Conservation (phyloP, 2,329 filamentous ascomycete species). For the Aspergillus sp. region DNA sequence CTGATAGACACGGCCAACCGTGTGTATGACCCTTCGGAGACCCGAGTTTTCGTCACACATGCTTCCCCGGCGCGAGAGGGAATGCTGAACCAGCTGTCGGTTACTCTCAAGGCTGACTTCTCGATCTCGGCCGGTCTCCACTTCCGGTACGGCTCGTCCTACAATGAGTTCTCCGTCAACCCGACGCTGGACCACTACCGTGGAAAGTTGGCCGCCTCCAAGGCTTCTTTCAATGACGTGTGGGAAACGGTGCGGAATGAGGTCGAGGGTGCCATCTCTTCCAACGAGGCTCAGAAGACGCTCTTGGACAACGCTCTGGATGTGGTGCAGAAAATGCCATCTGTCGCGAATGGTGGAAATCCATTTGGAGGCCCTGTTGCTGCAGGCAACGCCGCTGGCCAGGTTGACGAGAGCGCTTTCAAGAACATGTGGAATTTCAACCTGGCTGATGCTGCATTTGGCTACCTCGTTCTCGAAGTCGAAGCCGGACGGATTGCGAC, state of each 20-base stretch:
- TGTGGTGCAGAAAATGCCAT: slow-evolving; percentile 97
- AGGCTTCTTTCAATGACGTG: slow-evolving; percentile 97
- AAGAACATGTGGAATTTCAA: slow-evolving; percentile 99
- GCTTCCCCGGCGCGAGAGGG: slow-evolving; percentile 94
- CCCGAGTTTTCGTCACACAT: slow-evolving; percentile 91
- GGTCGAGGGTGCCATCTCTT: slow-evolving; percentile 85
- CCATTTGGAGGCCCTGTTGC: slow-evolving; percentile 83
- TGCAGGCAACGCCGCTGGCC: slow-evolving; percentile 61
- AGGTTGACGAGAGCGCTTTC: slow-evolving; percentile 97
- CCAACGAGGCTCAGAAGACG: slow-evolving; percentile 89
- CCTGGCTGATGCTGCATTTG: slow-evolving; percentile 91
- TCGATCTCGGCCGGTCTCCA: slow-evolving; percentile 95
- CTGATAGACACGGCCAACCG: slow-evolving; percentile 95
- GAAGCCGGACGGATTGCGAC: slow-evolving; percentile 94
- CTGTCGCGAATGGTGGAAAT: slow-evolving; percentile 87
- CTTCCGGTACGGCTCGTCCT: slow-evolving; percentile 97
- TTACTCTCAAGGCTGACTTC: slow-evolving; percentile 95
- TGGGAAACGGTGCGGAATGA: slow-evolving; percentile 98
- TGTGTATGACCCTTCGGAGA: slow-evolving; percentile 97
- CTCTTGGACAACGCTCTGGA: slow-evolving; percentile 83
- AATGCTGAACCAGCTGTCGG: slow-evolving; percentile 92
- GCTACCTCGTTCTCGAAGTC: slow-evolving; percentile 88
- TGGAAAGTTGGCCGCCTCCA: slow-evolving; percentile 93
- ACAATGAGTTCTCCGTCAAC: slow-evolving; percentile 99
- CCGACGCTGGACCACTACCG: slow-evolving; percentile 96